Conservation (phyloP, 306 rosid species). For the Quercus parvula region DNA sequence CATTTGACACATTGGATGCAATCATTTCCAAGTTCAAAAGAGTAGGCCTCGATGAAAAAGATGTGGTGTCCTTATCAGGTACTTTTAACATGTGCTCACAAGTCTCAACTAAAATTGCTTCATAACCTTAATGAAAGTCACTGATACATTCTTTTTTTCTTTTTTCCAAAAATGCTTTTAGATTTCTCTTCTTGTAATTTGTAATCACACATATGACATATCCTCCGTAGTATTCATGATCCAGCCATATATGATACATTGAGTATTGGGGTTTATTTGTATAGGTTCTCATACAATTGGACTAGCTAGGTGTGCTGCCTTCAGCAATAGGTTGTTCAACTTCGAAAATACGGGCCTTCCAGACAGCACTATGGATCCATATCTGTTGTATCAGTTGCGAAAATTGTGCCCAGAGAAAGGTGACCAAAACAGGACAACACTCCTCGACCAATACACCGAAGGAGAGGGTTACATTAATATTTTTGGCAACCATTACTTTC, state of each 20-base stretch:
- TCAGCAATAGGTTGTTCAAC: slow-evolving; percentile 70
- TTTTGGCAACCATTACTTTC: slow-evolving; percentile 73
- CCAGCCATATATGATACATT: too few species aligned
- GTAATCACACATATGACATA: too few species aligned
- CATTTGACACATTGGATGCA: slow-evolving; percentile 39
- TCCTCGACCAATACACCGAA: slow-evolving; percentile 56
- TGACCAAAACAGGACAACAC: slow-evolving; percentile 52
- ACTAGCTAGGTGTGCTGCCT: slow-evolving; percentile 56
- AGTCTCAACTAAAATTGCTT: too few species aligned
- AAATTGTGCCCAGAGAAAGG: slow-evolving; percentile 39
- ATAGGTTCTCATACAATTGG: slow-evolving; percentile 88
- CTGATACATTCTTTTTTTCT: too few species aligned
- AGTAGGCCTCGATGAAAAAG: slow-evolving; percentile 51
- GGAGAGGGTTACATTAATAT: slow-evolving; percentile 18
- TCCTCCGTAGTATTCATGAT: too few species aligned
- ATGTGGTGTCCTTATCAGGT: slow-evolving; percentile 74
- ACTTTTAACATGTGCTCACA: not conserved
- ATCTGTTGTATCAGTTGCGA: slow-evolving; percentile 52
- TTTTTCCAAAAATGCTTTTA: too few species aligned
- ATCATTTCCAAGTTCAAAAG: slow-evolving; percentile 44
- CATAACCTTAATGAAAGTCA: too few species aligned
- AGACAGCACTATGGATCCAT: slow-evolving; percentile 49
- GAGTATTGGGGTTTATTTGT: not conserved
- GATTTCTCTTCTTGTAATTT: too few species aligned
- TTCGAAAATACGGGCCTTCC: slow-evolving; percentile 58